Evolutionary conservation across 2,329 filamentous ascomycete species (phyloP).

Genomic region (Pleochaeta shiraiana): DNA sequence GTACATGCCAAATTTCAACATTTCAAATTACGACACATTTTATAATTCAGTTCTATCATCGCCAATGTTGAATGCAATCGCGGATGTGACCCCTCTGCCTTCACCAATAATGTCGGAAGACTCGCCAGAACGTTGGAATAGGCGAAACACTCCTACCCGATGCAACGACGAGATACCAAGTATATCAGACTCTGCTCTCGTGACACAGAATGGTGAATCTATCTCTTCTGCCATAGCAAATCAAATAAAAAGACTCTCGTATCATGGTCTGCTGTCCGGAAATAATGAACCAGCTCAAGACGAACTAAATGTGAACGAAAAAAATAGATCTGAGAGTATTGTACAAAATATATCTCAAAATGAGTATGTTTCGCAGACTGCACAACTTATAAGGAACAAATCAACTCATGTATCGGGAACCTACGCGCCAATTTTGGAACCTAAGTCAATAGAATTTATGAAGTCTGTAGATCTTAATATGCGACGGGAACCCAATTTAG

Average conservation of each 20-base stretch:
- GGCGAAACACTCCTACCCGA: slow-evolving; percentile 24
- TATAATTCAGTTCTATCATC: slow-evolving; percentile 35
- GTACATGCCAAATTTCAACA: no score
- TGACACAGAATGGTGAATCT: slow-evolving; percentile 29
- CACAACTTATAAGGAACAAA: slow-evolving; percentile 42
- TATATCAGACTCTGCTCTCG: slow-evolving; percentile 26
- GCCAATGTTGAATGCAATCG: slow-evolving; percentile 52
- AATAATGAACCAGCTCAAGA: slow-evolving; percentile 9
- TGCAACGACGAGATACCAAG: slow-evolving; percentile 25
- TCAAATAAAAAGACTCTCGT: slow-evolving; percentile 34
- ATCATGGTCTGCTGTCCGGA: slow-evolving; percentile 23
- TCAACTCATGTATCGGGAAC: slow-evolving; percentile 52
- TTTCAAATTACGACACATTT: no score
- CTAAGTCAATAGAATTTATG: slow-evolving; percentile 26
- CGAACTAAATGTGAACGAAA: slow-evolving; percentile 10
- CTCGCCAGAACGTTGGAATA: slow-evolving; percentile 45
- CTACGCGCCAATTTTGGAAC: slow-evolving; percentile 25
- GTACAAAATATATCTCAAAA: slow-evolving; percentile 65
- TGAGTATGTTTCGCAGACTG: slow-evolving; percentile 60
- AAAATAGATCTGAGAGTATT: slow-evolving; percentile 23
- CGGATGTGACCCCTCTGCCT: slow-evolving; percentile 56
- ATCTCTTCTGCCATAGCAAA: slow-evolving; percentile 28
- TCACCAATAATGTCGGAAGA: slow-evolving; percentile 47
- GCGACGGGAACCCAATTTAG: slow-evolving; percentile 64
- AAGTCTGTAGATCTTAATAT: slow-evolving; percentile 26